Conservation (phyloP, 768 basidiomycete species). For the Inosperma sp. region DNA sequence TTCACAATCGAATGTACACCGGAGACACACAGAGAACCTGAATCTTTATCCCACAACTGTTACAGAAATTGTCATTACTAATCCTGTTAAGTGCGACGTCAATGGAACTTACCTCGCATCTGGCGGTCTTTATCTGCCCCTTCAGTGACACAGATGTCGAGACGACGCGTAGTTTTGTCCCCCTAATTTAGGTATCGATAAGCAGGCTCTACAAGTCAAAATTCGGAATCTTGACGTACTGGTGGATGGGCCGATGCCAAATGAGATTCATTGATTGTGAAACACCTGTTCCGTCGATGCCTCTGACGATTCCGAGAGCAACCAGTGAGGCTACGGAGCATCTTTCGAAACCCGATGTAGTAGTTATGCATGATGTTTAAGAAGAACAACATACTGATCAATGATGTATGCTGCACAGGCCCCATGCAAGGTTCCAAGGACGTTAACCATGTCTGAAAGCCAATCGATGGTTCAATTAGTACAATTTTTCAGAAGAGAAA, state of each 20-base stretch:
- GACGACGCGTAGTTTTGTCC: slow-evolving; percentile 38
- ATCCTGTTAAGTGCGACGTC: background rate
- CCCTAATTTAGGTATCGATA: slow-evolving; percentile 26
- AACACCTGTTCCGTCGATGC: slow-evolving; percentile 42
- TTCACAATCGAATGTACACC: slow-evolving; percentile 42
- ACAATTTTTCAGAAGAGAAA: background rate
- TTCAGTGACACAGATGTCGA: slow-evolving; percentile 40
- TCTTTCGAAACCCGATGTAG: slow-evolving; percentile 21
- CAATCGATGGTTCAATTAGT: background rate
- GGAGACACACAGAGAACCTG: slow-evolving; percentile 41
- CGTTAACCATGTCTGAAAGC: slow-evolving; percentile 53
- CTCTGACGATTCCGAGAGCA: slow-evolving; percentile 35
- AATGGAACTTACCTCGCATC: slow-evolving; percentile 39
- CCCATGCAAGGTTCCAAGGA: slow-evolving; percentile 47
- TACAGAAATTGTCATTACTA: slow-evolving; percentile 5
- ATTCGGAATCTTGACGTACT: slow-evolving; percentile 27
- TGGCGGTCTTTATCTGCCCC: slow-evolving; percentile 38
- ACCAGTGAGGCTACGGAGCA: slow-evolving; percentile 43
- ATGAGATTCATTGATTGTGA: slow-evolving; percentile 49
- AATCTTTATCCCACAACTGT: slow-evolving; percentile 41
- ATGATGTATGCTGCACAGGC: slow-evolving; percentile 53
- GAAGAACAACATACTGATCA: slow-evolving; percentile 40
- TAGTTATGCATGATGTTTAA: background rate
- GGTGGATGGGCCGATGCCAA: slow-evolving; percentile 40
- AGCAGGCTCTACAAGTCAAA: background rate